phyloP scores from a whole-genome alignment of 2,329 filamentous ascomycete species.

The Fusarium miscanthi region DNA sequence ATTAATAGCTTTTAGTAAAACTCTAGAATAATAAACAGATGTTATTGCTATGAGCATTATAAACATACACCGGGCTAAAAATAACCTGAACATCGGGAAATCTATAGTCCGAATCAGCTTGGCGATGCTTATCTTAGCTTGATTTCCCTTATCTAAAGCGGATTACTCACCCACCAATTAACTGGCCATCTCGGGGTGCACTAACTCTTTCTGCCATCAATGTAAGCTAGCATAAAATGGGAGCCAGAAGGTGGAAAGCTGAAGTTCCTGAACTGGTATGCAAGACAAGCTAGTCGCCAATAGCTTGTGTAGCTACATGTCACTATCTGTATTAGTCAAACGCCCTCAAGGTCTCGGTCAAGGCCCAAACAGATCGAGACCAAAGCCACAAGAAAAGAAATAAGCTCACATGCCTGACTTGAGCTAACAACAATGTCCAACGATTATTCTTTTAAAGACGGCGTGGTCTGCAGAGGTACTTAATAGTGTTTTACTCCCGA shows the following conservation, averaged over 20 bases:
- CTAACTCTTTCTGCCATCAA: neutral
- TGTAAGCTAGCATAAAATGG: neutral
- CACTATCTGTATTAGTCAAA: neutral
- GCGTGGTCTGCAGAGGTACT: neutral
- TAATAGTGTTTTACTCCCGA: neutral
- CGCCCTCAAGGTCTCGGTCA: neutral
- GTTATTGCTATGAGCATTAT: fast-evolving
- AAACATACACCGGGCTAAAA: neutral
- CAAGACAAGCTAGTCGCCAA: neutral
- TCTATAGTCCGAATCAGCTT: fast-evolving
- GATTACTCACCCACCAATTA: fast-evolving
- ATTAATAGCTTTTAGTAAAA: fast-evolving
- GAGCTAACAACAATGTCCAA: neutral
- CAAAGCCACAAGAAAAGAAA: neutral
- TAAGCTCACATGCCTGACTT: neutral
- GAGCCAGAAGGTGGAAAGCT: neutral
- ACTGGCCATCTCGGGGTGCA: fast-evolving
- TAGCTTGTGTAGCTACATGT: neutral
- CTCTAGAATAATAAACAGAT: neutral
- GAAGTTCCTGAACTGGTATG: neutral
- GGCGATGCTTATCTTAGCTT: neutral
- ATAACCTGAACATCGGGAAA: neutral
- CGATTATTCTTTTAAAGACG: neutral
- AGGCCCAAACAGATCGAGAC: neutral
- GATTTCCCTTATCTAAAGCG: neutral